These are phyloP conservation scores for Irpex sp. DNA, from an alignment of 1,284 basidiomycete species.

Conservation along the genomic window DNA sequence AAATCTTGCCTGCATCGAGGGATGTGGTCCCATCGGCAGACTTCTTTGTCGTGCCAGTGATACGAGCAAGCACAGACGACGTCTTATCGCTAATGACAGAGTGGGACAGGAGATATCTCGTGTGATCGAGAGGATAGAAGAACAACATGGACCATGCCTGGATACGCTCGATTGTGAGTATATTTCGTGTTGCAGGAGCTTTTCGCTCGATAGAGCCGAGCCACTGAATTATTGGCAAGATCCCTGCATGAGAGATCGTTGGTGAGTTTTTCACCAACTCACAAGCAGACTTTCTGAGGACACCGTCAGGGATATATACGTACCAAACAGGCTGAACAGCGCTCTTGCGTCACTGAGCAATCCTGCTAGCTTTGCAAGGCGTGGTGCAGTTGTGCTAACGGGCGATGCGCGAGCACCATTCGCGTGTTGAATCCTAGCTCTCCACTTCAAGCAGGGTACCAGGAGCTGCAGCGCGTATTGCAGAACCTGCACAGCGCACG, in stretches of 20 bases:
- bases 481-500: constrained; percentile 44
- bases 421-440: constrained; percentile 64
- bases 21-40: constrained; percentile 29
- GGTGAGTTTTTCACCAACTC: background rate
- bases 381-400: constrained; percentile 48
- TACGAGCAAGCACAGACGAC: constrained; percentile 39
- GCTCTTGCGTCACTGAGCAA: constrained; percentile 66
- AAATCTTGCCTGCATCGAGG: constrained; percentile 45
- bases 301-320: constrained; percentile 17
- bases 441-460: constrained; percentile 58
- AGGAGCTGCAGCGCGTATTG: constrained; percentile 70
- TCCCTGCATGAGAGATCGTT: constrained; percentile 37
- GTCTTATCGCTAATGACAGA: constrained; percentile 56
- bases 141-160: constrained; percentile 83
- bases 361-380: constrained; percentile 50
- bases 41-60: constrained; percentile 30
- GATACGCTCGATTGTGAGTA: constrained; percentile 74
- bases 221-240: constrained; percentile 78
- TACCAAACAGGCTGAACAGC: constrained; percentile 76
- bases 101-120: constrained; percentile 67
- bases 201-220: constrained; percentile 66
- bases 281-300: background rate
- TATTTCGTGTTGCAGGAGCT: constrained; percentile 61
- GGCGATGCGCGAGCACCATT: constrained; percentile 51
- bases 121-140: constrained; percentile 80